Base-by-base conservation (phyloP, 371 early-diverging fungal species). In the Lichtheimia ramosa region DNA sequence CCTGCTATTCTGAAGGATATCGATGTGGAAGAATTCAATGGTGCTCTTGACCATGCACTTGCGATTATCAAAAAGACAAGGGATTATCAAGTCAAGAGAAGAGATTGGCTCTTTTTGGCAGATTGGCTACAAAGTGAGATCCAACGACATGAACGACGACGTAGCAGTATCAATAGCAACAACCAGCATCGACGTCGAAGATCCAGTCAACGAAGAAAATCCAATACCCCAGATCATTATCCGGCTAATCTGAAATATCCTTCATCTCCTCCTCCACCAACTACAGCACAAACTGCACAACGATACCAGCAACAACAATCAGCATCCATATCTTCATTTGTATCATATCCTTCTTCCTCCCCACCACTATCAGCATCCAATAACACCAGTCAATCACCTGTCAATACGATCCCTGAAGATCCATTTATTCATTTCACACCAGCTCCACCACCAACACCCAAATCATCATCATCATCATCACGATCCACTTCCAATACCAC, bases 51-150 rank as follows among this genome's bases (percentile, higher is more conserved):
- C 6, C 63, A 59, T 20, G 65, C 74, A 5, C 57, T 73, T 10
- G 58, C 59, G 3, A 66, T 73, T 7, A 24, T 79, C n/a, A 54
- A 53, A n/a, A 56, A 55, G 6, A 73, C 75, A 7, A 57, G 60
- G 18, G 79, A 79, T 24, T 69, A 63, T 54, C 57, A 67, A 40
- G 54, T 60, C 2, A 27, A 52, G 3, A 67, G 57, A 43, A 67
- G 62, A 48, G 68, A 69, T 41, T 75, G 71, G 69, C 62, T 73
- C 16, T 73, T 74, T 51, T 65, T 75, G 2, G 68, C 71, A 15
- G 72, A 75, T 39, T 79, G 73, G 71, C 49, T 79, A 13, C 61
- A 75, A 27, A 63, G 70, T 4, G 79, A 79, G 48, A 71, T 79
- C 20, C 54, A 66, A 53, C 66, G 77, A 21, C 77, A 77, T 56